Evolutionary conservation across 2,329 filamentous ascomycete species (phyloP).

Genomic region (Penicillium sp.): DNA sequence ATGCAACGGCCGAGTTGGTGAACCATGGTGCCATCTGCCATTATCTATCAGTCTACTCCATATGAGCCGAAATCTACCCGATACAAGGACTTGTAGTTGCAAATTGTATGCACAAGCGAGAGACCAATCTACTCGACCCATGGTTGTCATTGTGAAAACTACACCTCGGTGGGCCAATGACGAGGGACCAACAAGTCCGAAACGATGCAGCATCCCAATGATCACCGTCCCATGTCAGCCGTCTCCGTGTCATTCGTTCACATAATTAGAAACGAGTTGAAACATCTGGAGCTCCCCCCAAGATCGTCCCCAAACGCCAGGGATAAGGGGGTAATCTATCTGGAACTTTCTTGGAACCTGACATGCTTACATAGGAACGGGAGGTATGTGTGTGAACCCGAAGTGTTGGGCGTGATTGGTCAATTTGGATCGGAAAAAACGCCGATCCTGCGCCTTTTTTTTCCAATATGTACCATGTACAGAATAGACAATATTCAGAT

Average conservation of each 20-base stretch:
- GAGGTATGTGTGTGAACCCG: not conserved
- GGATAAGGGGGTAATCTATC: conserved; percentile 1
- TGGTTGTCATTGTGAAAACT: too few species aligned
- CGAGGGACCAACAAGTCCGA: not conserved
- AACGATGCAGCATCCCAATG: not conserved
- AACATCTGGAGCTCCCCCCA: not conserved
- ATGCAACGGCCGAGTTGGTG: not conserved
- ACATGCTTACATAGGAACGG: not conserved
- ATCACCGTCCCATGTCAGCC: not conserved
- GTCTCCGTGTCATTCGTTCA: not conserved
- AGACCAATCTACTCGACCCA: too few species aligned
- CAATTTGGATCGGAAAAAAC: not conserved
- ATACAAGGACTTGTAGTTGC: too few species aligned
- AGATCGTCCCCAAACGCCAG: not conserved
- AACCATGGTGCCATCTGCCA: not conserved
- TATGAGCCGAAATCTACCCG: too few species aligned
- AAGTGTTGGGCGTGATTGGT: not conserved
- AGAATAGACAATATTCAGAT: not conserved
- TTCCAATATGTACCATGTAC: not conserved
- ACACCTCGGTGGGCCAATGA: not conserved
- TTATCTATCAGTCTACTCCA: not conserved
- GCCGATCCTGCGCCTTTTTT: not conserved
- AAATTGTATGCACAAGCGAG: too few species aligned
- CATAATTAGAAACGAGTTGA: conserved; percentile 10
- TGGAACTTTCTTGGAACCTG: not conserved